Conservation (phyloP, 306 rosid genomes). For the Acacia confusa region DNA sequence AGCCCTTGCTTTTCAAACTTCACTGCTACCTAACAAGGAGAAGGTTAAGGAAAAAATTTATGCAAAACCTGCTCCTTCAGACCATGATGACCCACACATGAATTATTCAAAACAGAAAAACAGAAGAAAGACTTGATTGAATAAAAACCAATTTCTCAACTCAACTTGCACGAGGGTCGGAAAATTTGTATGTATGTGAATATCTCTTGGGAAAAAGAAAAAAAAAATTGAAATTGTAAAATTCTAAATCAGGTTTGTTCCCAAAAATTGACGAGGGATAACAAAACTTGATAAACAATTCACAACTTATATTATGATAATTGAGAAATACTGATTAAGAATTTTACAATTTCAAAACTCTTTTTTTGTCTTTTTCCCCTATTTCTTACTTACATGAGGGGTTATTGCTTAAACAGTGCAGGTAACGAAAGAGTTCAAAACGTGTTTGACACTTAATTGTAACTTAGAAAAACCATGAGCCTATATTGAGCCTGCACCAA, state of each 20-base stretch:
- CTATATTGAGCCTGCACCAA: conserved; percentile 49
- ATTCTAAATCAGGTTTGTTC: too few species aligned
- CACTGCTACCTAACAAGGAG: conserved; percentile 44
- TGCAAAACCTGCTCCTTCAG: conserved; percentile 32
- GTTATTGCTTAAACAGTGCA: conserved; percentile 22
- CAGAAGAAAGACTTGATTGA: background rate
- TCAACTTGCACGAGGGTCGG: conserved; percentile 30
- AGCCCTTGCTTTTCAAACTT: conserved; percentile 39
- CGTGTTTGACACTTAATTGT: conserved; percentile 54
- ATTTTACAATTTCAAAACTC: too few species aligned
- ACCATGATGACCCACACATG: conserved; percentile 25
- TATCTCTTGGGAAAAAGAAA: background rate
- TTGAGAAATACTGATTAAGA: too few species aligned
- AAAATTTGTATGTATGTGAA: background rate
- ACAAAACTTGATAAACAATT: too few species aligned
- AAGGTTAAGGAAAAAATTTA: conserved; percentile 24
- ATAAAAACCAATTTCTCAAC: background rate
- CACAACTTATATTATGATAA: too few species aligned
- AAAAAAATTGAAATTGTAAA: too few species aligned
- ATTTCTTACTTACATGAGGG: background rate
- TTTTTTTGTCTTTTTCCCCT: too few species aligned
- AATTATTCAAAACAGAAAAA: background rate
- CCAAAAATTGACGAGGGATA: too few species aligned
- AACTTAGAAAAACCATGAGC: conserved; percentile 56
- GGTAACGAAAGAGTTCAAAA: conserved; percentile 65